A percentile compares a stretch with the other conserved stretches of the same genome.
Evolutionary conservation across 345 rosid genomes (phyloP).

Genomic region (Citrus mangshanensis): DNA sequence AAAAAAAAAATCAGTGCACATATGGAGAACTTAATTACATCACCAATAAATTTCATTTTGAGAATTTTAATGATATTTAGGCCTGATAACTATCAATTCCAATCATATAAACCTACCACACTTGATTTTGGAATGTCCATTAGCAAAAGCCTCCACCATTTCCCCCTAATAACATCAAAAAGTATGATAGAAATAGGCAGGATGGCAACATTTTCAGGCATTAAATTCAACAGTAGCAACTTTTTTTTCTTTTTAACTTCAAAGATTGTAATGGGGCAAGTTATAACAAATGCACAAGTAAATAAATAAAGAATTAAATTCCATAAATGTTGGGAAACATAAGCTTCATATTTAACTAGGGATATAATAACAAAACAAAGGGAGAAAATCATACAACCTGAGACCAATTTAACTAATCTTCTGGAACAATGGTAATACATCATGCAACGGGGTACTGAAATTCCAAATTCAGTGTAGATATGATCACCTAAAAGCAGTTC

Average conservation of each 20-base stretch:
- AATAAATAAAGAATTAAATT: too few relatives aligned
- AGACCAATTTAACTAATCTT: neutral
- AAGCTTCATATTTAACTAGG: neutral
- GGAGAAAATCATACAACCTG: too few relatives aligned
- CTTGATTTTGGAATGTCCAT: constrained; percentile 81
- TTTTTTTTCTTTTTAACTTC: neutral
- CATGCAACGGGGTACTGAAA: neutral
- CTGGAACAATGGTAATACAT: neutral
- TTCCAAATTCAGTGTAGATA: neutral
- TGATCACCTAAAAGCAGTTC: neutral
- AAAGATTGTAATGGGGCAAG: neutral
- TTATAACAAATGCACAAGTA: neutral
- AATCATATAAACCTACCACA: constrained; percentile 67
- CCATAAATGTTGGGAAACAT: neutral
- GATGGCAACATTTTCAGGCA: constrained; percentile 5
- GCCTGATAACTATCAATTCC: neutral
- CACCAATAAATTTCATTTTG: neutral
- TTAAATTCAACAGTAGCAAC: neutral
- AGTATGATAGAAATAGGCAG: constrained; percentile 3
- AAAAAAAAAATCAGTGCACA: neutral
- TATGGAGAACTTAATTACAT: neutral
- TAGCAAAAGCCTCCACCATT: constrained; percentile 77
- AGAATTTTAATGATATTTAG: neutral
- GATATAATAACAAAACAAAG: neutral
- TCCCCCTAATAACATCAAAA: constrained; percentile 61